Percentiles rank a stretch among this genome's conserved stretches.
These are phyloP conservation scores for Sarcomyxa edulis DNA, from an alignment of 768 basidiomycete species.

Conservation along the genomic window DNA sequence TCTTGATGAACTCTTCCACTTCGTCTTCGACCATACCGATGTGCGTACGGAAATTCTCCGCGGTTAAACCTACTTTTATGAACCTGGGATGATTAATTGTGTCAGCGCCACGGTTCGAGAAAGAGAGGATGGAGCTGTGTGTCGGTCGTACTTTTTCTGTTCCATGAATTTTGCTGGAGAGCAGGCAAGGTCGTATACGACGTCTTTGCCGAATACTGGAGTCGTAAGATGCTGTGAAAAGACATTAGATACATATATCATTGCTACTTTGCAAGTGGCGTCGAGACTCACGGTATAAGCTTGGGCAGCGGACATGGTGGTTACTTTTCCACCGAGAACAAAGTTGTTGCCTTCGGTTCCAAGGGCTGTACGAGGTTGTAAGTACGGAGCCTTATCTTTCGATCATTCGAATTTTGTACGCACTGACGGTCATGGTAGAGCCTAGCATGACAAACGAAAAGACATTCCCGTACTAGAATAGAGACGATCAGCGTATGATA, in stretches of 20 bases:
- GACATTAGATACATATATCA: conserved; percentile 6
- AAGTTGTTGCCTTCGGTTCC: conserved; percentile 93
- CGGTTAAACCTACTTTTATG: conserved; percentile 91
- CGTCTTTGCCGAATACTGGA: conserved; percentile 95
- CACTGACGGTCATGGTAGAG: conserved; percentile 84
- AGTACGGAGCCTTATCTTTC: too few species aligned
- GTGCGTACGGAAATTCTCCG: conserved; percentile 86
- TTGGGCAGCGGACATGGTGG: conserved; percentile 90
- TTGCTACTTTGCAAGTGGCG: neutral
- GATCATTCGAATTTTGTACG: too few species aligned
- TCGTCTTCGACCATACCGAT: conserved; percentile 76
- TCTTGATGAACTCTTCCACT: conserved; percentile 63
- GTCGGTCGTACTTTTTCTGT: conserved; percentile 96
- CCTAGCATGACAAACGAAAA: conserved; percentile 94
- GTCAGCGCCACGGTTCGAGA: too few species aligned
- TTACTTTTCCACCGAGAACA: conserved; percentile 88
- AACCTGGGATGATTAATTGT: too few species aligned
- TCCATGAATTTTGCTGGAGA: conserved; percentile 98
- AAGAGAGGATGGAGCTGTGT: too few species aligned
- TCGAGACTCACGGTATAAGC: conserved; percentile 82
- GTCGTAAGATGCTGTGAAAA: conserved; percentile 74
- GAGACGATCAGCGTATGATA: conserved; percentile 3
- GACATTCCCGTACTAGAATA: conserved; percentile 79
- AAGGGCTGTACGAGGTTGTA: too few species aligned
- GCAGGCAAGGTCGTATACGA: conserved; percentile 94